phyloP scores from a whole-genome alignment of 495 filamentous ascomycete genomes.

The Podospora didyma region DNA sequence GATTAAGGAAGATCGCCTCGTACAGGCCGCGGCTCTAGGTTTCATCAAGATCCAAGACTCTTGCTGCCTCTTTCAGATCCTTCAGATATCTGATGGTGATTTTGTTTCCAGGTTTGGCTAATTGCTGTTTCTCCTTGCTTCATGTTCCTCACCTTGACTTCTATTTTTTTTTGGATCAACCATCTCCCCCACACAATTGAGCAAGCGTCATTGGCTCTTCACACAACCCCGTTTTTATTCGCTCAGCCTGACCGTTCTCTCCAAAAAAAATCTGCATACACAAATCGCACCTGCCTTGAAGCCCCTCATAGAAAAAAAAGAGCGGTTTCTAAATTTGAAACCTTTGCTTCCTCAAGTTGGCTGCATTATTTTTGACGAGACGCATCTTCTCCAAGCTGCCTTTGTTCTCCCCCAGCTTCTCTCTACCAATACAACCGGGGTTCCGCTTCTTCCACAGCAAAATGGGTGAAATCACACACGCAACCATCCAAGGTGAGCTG shows the following conservation, averaged over 20 bases:
- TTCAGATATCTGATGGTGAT: too few species aligned
- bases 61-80: too few species aligned
- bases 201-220: not conserved
- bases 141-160: too few species aligned
- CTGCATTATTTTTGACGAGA: slow-evolving; percentile 11
- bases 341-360: slow-evolving; percentile 7
- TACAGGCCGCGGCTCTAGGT: too few species aligned
- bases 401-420: not conserved
- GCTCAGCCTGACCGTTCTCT: not conserved
- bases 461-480: slow-evolving; percentile 32
- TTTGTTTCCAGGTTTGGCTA: too few species aligned
- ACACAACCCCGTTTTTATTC: slow-evolving; percentile 7
- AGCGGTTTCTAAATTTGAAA: not conserved
- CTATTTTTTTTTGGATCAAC: not conserved
- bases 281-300: not conserved
- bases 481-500: slow-evolving; percentile 32
- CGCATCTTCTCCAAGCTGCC: slow-evolving; percentile 14
- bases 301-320: not conserved
- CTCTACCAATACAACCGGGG: slow-evolving; percentile 2
- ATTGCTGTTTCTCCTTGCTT: too few species aligned
- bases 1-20: too few species aligned
- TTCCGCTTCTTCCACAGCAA: slow-evolving; percentile 16
- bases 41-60: too few species aligned
- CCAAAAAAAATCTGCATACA: not conserved
- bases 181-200: slow-evolving; percentile 7